Evolutionary conservation across 2,329 filamentous ascomycete species (phyloP), one percentile per base, ranked within the genome.

Genomic region (Aspergillus aculeatinus): DNA sequence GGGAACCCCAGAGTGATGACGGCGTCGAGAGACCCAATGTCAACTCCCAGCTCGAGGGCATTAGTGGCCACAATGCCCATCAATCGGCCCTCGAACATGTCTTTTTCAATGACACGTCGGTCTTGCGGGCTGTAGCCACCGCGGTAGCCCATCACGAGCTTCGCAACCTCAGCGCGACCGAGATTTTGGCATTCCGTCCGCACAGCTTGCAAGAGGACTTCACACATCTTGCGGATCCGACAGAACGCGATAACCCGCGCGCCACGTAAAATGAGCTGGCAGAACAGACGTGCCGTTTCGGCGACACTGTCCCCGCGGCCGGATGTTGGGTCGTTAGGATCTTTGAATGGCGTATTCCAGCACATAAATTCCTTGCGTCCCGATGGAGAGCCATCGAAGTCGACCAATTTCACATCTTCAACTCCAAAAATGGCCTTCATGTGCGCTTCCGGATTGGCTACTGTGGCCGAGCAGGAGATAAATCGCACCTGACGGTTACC

Each of bases 51-150:
- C 72, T 99, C 95, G 2, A 99, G 82, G 0, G 95, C 95, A 57
- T 89, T 96, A 0, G 95, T 99, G 2, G 94, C 94, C 33, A 99
- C 88, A 59, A 99, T 96, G 1, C 95, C 95, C 62, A 97, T 83
- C 1, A 99, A 82, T 69, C 93, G 95, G 0, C 95, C 95, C 58
- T 96, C 90, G 67, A 99, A 99, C 95, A 99, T 98, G 72, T 98
- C 93, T 27, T 84, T 87, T 74, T 99, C 95, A 60, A 99, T 97
- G 58, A 85, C 83, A 19, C 95, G 86, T 58, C 95, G 84, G 70
- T 99, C 95, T 72, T 96, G 90, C 2, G 94, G 87, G 3, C 93
- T 96, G 71, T 99, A 99, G 0, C 95, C 95, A 25, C 95, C 95
- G 63, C 95, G 87, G 71, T 99, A 99, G 0, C 91, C 92, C 92